Conservation (phyloP, 2,329 filamentous ascomycete species). For the Aspergillus latus region DNA sequence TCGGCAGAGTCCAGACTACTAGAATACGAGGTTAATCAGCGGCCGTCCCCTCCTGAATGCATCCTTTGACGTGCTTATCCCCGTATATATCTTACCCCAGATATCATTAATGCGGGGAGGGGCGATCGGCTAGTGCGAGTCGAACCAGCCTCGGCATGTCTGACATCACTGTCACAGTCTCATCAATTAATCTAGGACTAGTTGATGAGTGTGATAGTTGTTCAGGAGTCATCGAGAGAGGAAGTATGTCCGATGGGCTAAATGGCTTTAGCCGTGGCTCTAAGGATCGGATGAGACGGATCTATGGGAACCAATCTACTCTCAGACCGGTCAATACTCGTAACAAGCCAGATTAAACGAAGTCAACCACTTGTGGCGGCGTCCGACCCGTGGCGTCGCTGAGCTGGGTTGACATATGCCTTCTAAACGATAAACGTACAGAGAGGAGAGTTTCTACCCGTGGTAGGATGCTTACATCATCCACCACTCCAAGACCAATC, state of each 20-base stretch:
- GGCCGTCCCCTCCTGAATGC: neutral
- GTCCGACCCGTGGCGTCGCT: too few relatives aligned
- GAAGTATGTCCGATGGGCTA: neutral
- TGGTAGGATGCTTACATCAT: conserved; percentile 7
- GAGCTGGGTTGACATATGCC: too few relatives aligned
- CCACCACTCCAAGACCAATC: neutral
- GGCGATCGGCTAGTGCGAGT: conserved; percentile 9
- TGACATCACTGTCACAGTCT: neutral
- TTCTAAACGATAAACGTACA: too few relatives aligned
- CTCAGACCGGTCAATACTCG: neutral
- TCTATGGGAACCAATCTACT: neutral
- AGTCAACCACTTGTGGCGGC: too few relatives aligned
- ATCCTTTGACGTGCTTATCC: neutral
- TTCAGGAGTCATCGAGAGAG: neutral
- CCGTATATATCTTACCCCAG: conserved; percentile 9
- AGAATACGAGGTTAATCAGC: conserved; percentile 9
- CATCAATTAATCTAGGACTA: neutral
- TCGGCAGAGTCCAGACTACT: conserved; percentile 1
- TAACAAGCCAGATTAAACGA: too few relatives aligned
- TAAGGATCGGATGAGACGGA: neutral
- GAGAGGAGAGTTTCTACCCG: neutral
- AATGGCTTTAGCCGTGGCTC: neutral
- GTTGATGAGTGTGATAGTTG: neutral
- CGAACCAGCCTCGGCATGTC: neutral
- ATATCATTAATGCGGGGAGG: conserved; percentile 9